Base-by-base conservation (phyloP, 2,329 filamentous ascomycete genomes). In the Tetracladium maxilliforme region DNA sequence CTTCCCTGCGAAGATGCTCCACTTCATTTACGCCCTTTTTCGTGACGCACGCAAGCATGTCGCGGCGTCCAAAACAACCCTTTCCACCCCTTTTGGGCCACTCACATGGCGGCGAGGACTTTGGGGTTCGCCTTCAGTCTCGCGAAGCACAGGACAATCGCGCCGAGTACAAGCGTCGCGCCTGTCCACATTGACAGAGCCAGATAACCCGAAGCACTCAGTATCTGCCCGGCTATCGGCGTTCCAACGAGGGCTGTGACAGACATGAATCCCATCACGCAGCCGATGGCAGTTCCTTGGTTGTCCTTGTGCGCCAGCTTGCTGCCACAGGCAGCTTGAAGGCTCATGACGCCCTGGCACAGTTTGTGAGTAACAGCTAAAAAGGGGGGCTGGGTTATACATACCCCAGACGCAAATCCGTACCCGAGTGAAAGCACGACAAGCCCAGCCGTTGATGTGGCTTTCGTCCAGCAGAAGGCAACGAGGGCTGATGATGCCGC, bases 151-250 rank as follows among this genome's bases (percentile, higher is more conserved):
- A 38, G 11, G 10, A 36, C 16, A 11, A 33, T 21, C 12, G 25
- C 30, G 6, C 38, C 38, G 10, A 39, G 10, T 6, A 41, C 13
- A 27, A 40, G 33, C 3, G 30, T 19, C 9, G 36, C 17, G n/a
- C 36, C 34, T 5, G 36, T 35, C 18, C 40, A 40, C 5, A 41
- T 30, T 6, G 33, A 34, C 4, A 41, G 21, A 14, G 34, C 33
- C 9, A 39, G 25, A 28, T 35, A 40, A 11, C 28, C 26, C 14
- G 21, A 37, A 3, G 17, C 13, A 14, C 16, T 19, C 6, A 42
- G 23, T 7, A 42, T 28, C 18, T 37, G 25, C 2, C 36, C 36
- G 14, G 34, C 38, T 8, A 38, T 39, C 3, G 38, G 37, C 7
- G 38, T 33, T 7, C 35, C 34, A 16, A 39, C 31, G 2, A 41